Percentiles rank a stretch among this genome's conserved stretches.
These are phyloP conservation scores for Selaginella moellendorffii DNA, from an alignment of 75 land plant genomes.

Conservation along the genomic window DNA sequence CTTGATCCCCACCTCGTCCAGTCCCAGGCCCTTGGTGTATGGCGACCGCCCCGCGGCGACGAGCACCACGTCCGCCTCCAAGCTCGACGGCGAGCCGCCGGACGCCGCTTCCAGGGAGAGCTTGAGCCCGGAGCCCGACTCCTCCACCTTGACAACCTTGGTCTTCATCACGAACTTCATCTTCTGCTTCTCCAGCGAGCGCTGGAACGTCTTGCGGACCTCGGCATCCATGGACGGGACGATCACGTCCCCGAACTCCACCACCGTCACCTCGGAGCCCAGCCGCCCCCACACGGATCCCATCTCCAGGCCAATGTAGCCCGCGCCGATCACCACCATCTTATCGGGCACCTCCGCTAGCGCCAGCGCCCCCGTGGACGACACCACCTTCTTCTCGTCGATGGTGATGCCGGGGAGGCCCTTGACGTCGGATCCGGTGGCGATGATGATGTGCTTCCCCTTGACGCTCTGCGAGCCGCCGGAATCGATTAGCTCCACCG, in stretches of 20 bases:
- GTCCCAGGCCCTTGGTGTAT: constrained; percentile 68
- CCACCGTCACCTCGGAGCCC: constrained; percentile 88
- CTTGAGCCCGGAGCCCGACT: constrained; percentile 49
- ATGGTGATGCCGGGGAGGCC: constrained; percentile 75
- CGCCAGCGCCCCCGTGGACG: constrained; percentile 85
- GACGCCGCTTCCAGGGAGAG: constrained; percentile 67
- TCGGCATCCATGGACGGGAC: constrained; percentile 93
- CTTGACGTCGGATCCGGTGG: constrained; percentile 94
- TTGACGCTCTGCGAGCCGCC: constrained; percentile 55
- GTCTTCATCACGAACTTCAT: constrained; percentile 96
- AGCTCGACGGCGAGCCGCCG: constrained; percentile 64
- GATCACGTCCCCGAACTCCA: constrained; percentile 78
- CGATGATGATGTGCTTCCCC: constrained; percentile 80
- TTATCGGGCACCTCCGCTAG: constrained; percentile 68
- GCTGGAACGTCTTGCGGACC: constrained; percentile 63
- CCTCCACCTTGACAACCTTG: constrained; percentile 81
- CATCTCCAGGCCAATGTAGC: constrained; percentile 97
- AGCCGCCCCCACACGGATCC: constrained; percentile 92
- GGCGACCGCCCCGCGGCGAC: constrained; percentile 80
- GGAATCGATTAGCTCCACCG: constrained; percentile 48
- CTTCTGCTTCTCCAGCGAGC: constrained; percentile 80
- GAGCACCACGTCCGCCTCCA: constrained; percentile 88
- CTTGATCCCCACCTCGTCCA: constrained; percentile 78
- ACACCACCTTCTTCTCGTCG: constrained; percentile 88
- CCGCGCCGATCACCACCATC: constrained; percentile 86